Conservation (phyloP, 148 eudicot species). For the Rhododendron henanense region DNA sequence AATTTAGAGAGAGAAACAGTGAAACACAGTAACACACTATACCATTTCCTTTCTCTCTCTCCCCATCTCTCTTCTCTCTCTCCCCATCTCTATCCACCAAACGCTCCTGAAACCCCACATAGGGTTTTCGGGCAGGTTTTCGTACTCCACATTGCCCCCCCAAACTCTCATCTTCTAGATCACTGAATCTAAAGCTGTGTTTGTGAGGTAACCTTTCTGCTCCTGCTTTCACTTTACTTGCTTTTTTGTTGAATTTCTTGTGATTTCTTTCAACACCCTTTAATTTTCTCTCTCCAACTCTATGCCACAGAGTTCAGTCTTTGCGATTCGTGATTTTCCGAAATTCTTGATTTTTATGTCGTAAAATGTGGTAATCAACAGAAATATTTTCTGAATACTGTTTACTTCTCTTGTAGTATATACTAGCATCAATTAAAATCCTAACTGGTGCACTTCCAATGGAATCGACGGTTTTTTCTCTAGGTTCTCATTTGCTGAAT, state of each 20-base stretch:
- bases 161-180: background rate
- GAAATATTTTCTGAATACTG: background rate
- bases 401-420: background rate
- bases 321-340: background rate
- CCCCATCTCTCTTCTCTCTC: slow-evolving; percentile 1
- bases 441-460: background rate
- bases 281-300: background rate
- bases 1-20: background rate
- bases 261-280: background rate
- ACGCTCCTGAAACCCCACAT: slow-evolving; percentile 10
- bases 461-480: background rate
- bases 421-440: background rate
- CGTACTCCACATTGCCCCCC: background rate
- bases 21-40: background rate
- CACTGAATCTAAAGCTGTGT: background rate
- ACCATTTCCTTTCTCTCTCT: background rate
- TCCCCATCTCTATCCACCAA: background rate
- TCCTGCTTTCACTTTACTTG: background rate
- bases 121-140: too few relatives aligned
- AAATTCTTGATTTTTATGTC: background rate
- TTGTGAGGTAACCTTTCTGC: slow-evolving; percentile 6
- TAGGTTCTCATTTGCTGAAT: background rate
- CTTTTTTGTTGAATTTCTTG: background rate
- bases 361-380: background rate
- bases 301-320: background rate